Conservation (phyloP, 1,284 basidiomycete genomes). For the Puccinia horiana region DNA sequence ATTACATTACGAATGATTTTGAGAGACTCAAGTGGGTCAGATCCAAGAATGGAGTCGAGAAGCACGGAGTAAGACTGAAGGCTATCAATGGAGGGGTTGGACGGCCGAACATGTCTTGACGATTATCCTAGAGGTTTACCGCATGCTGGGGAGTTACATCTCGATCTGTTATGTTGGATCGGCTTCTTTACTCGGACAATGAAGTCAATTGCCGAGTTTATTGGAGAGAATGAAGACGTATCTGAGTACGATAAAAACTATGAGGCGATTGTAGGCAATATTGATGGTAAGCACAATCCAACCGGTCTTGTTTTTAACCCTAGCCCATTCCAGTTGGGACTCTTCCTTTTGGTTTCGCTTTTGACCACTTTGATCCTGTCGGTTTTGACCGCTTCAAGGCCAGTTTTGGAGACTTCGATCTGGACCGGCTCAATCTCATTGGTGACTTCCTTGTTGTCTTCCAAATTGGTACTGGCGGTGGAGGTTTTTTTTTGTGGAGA, state of each 20-base stretch:
- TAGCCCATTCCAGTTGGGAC: too few relatives aligned
- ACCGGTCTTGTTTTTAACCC: too few relatives aligned
- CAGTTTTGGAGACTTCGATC: too few relatives aligned
- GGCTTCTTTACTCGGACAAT: conserved; percentile 87
- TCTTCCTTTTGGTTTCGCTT: too few relatives aligned
- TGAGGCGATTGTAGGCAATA: conserved; percentile 75
- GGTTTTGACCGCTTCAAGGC: too few relatives aligned
- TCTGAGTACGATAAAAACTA: conserved; percentile 74
- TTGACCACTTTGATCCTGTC: too few relatives aligned
- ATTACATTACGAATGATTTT: conserved; percentile 93
- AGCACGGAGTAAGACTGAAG: conserved; percentile 80
- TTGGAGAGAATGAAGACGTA: conserved; percentile 78
- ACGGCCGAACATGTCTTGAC: conserved; percentile 84
- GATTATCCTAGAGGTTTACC: conserved; percentile 86
- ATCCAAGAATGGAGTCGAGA: conserved; percentile 82
- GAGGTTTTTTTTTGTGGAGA: too few relatives aligned
- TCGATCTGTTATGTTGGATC: conserved; percentile 93
- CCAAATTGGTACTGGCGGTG: too few relatives aligned
- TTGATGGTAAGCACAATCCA: conserved; percentile 68
- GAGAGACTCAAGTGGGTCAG: conserved; percentile 85
- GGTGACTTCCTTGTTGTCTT: too few relatives aligned
- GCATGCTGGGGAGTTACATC: conserved; percentile 84
- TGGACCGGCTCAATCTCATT: too few relatives aligned
- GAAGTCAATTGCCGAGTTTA: conserved; percentile 76
- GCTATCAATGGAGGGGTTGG: conserved; percentile 90